Evolutionary conservation across 768 basidiomycete species (phyloP).

Genomic region (Porpolomopsis calyptriformis): DNA sequence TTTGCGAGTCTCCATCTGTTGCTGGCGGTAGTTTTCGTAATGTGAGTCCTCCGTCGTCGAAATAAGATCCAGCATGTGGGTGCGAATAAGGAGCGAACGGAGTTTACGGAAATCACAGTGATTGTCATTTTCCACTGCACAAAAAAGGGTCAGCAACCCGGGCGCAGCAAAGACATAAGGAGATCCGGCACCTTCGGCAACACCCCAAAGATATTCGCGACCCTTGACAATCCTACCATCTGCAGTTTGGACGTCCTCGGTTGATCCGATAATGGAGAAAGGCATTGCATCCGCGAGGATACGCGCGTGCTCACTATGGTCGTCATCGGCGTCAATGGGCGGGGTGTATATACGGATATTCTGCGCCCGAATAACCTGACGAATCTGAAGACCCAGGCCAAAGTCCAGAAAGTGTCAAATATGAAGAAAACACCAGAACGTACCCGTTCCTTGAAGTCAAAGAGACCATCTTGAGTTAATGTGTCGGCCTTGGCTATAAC

Average conservation of each 20-base stretch:
- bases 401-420: slow-evolving; percentile 6
- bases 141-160: slow-evolving; percentile 3
- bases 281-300: slow-evolving; percentile 86
- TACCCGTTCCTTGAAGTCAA: slow-evolving; percentile 87
- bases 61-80: slow-evolving; percentile 97
- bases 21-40: slow-evolving; percentile 96
- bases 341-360: slow-evolving; percentile 93
- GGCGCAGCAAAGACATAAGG: not conserved
- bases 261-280: slow-evolving; percentile 97
- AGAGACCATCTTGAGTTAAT: slow-evolving; percentile 85
- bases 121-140: slow-evolving; percentile 95
- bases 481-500: slow-evolving; percentile 98
- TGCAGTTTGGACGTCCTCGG: slow-evolving; percentile 81
- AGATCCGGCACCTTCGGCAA: slow-evolving; percentile 74
- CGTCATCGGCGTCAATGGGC: slow-evolving; percentile 81
- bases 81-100: slow-evolving; percentile 88
- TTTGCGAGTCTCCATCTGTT: slow-evolving; percentile 99
- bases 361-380: slow-evolving; percentile 83
- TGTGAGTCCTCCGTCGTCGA: slow-evolving; percentile 91
- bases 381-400: slow-evolving; percentile 42
- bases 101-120: slow-evolving; percentile 99
- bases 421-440: slow-evolving; percentile 15
- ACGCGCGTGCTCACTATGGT: slow-evolving; percentile 71
- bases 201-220: slow-evolving; percentile 98
- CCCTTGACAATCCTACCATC: slow-evolving; percentile 95